phyloP scores from a whole-genome alignment of 768 basidiomycete species.

The Filobasidium wieringae region DNA sequence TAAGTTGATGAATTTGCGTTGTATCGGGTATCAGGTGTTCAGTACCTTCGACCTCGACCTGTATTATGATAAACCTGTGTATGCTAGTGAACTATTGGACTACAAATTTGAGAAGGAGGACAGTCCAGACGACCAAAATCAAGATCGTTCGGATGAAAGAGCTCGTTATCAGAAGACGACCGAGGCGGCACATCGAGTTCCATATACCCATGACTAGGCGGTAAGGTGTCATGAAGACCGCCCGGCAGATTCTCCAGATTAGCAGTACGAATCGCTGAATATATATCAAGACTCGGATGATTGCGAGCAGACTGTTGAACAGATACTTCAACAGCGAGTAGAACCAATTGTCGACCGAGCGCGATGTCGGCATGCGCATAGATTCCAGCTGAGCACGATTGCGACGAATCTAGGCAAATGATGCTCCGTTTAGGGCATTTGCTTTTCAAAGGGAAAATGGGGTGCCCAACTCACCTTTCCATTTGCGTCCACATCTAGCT shows the following conservation, averaged over 20 bases:
- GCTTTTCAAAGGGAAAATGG: not conserved
- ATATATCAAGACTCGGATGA: not conserved
- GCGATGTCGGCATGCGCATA: not conserved
- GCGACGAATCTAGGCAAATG: not conserved
- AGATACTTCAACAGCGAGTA: not conserved
- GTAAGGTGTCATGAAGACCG: not conserved
- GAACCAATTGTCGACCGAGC: conserved; percentile 5
- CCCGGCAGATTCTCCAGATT: not conserved
- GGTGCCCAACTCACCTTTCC: not conserved
- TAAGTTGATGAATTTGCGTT: not conserved
- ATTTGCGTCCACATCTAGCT: not conserved
- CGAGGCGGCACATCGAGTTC: no score
- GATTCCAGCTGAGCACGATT: not conserved
- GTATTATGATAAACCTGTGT: no score
- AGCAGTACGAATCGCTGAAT: not conserved
- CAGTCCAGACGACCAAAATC: not conserved
- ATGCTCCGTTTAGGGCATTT: not conserved
- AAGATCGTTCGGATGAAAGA: conserved; percentile 1
- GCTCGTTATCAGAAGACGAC: not conserved
- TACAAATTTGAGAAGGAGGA: not conserved
- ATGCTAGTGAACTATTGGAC: not conserved
- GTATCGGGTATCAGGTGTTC: not conserved
- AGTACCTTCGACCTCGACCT: no score
- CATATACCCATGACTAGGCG: not conserved
- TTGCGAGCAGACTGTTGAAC: not conserved